phyloP scores from a whole-genome alignment of 208 protist species.

The Phytomonas francai region DNA sequence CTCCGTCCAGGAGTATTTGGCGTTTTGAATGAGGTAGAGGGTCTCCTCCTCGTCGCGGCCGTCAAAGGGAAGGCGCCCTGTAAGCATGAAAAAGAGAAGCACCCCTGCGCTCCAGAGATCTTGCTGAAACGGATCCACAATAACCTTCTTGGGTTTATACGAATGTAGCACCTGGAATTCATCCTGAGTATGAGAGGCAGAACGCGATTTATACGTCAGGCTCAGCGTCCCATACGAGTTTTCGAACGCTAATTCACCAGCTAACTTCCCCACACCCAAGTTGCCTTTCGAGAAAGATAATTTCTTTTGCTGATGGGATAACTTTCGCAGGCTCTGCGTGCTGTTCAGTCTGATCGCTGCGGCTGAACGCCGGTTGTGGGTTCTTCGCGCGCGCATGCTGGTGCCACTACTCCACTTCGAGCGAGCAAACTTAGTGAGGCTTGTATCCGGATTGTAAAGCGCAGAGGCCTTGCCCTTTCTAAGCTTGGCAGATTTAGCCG shows the following conservation, averaged over 20 bases:
- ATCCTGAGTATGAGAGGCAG: background rate
- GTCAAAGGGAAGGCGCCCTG: slow-evolving; percentile 95
- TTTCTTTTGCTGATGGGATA: background rate
- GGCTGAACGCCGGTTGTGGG: background rate
- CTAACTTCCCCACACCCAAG: background rate
- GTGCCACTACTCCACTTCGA: background rate
- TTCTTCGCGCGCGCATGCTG: background rate
- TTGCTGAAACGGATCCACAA: slow-evolving; percentile 75
- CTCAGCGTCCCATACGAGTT: background rate
- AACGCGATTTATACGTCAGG: background rate
- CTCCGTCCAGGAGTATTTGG: slow-evolving; percentile 47
- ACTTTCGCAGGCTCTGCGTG: background rate
- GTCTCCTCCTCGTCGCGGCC: slow-evolving; percentile 91
- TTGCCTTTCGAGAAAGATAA: background rate
- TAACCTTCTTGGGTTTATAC: slow-evolving; percentile 18
- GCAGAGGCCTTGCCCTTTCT: background rate
- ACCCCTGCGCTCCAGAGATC: slow-evolving; percentile 89
- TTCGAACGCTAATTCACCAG: background rate
- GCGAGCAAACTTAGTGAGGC: background rate
- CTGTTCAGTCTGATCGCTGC: background rate
- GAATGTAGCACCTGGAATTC: background rate
- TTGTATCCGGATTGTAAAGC: background rate
- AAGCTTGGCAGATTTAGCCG: background rate
- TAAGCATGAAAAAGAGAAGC: slow-evolving; percentile 93
- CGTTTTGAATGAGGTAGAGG: slow-evolving; percentile 74